phyloP scores from a whole-genome alignment of 345 rosid species.

The Heritiera fomes region DNA sequence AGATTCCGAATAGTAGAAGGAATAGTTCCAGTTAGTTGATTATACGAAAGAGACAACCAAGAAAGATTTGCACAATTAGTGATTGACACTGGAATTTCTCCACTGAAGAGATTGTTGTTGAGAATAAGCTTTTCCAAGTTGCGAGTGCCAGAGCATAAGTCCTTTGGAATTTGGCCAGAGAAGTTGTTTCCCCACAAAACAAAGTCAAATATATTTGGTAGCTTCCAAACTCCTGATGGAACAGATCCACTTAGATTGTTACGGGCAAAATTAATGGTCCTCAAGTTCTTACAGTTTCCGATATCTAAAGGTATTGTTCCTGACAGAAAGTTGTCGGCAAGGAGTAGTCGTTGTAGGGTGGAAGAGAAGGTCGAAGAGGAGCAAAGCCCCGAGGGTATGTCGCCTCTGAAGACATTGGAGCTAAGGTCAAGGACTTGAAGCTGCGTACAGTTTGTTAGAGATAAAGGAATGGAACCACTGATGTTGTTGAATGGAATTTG shows the following conservation, averaged over 20 bases:
- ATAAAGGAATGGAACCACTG: constrained; percentile 56
- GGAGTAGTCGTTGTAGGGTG: constrained; percentile 55
- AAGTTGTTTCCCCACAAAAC: constrained; percentile 95
- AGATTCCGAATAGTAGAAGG: constrained; percentile 63
- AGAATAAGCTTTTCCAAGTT: constrained; percentile 73
- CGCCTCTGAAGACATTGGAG: constrained; percentile 64
- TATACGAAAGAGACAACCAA: constrained; percentile 88
- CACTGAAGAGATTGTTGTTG: constrained; percentile 71
- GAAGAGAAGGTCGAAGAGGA: constrained; percentile 21
- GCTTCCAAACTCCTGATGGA: constrained; percentile 61
- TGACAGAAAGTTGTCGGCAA: constrained; percentile 67
- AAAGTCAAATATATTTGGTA: constrained; percentile 65
- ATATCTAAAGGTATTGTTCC: constrained; percentile 69
- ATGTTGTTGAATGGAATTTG: constrained; percentile 73
- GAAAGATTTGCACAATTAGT: constrained; percentile 65
- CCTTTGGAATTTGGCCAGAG: constrained; percentile 70
- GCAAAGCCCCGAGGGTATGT: constrained; percentile 64
- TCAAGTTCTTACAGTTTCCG: constrained; percentile 65
- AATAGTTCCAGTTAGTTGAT: constrained; percentile 62
- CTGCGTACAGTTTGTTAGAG: constrained; percentile 51
- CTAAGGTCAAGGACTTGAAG: constrained; percentile 78
- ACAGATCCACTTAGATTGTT: constrained; percentile 61
- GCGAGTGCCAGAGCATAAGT: constrained; percentile 59
- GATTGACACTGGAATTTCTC: constrained; percentile 66
- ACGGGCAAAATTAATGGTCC: constrained; percentile 69